phyloP scores from a whole-genome alignment of 148 eudicot genomes.

The Cornus kousa region DNA sequence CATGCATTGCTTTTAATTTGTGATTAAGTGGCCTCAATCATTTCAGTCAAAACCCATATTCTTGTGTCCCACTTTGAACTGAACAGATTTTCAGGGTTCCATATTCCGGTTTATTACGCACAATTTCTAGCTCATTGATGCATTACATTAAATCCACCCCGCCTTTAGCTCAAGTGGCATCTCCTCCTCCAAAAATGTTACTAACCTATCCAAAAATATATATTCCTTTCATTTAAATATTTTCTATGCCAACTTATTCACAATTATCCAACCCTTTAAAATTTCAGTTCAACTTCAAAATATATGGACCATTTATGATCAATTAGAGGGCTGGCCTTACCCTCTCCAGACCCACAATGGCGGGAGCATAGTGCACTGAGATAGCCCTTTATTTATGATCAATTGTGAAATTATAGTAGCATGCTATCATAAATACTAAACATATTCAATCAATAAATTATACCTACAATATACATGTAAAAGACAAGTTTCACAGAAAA shows the following conservation, averaged over 20 bases:
- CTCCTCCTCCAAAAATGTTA: too few species aligned
- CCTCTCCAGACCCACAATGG: too few species aligned
- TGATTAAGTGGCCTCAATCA: too few species aligned
- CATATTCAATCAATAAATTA: not conserved
- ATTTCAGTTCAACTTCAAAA: not conserved
- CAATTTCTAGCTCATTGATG: too few species aligned
- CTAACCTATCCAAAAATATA: not conserved
- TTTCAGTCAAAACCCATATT: not conserved
- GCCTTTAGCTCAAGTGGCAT: too few species aligned
- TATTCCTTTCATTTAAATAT: too few species aligned
- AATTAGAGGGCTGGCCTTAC: not conserved
- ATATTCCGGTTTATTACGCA: too few species aligned
- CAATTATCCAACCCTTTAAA: not conserved
- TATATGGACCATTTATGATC: not conserved
- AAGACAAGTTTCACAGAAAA: not conserved
- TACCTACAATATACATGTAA: not conserved
- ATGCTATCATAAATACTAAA: not conserved
- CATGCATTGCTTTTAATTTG: not conserved
- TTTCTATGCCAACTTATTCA: not conserved
- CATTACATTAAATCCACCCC: too few species aligned
- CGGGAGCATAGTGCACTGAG: too few species aligned
- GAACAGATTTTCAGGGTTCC: too few species aligned
- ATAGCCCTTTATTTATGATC: not conserved
- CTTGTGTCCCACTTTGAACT: too few species aligned
- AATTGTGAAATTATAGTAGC: not conserved